A percentile compares a stretch with the other conserved stretches of the same genome.
Evolutionary conservation across 164 flowering plant species (phyloP).

Genomic region (Paratinospora sagittata): DNA sequence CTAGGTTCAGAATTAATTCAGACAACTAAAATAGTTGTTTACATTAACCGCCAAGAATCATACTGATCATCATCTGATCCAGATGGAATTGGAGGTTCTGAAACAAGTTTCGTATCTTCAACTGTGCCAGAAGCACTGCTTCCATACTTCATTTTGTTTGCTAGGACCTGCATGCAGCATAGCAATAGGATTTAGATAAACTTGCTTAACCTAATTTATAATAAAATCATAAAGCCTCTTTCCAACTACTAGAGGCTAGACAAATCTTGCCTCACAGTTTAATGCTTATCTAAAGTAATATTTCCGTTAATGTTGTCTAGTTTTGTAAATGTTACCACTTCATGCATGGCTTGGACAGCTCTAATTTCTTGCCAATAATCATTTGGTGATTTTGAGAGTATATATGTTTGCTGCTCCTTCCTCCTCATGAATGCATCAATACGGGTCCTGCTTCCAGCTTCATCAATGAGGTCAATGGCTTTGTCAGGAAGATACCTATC

Average conservation of each 20-base stretch:
- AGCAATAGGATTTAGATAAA: background rate
- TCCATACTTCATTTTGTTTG: constrained; percentile 37
- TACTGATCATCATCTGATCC: constrained; percentile 45
- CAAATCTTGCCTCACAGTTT: background rate
- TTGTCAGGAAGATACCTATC: constrained; percentile 90
- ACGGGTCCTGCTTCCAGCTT: constrained; percentile 86
- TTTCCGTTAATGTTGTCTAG: background rate
- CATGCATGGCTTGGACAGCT: constrained; percentile 75
- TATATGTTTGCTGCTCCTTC: constrained; percentile 42
- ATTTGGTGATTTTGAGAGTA: constrained; percentile 60
- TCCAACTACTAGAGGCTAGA: background rate
- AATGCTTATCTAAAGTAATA: background rate
- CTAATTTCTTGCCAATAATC: constrained; percentile 89
- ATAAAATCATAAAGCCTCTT: background rate
- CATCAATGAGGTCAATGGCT: constrained; percentile 93
- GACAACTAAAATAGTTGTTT: background rate
- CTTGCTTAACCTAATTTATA: constrained; percentile 2
- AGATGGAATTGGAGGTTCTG: constrained; percentile 30
- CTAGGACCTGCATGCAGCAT: constrained; percentile 32
- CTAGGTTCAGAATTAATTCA: background rate
- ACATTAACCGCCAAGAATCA: constrained; percentile 19
- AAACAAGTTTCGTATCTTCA: constrained; percentile 22
- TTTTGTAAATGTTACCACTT: constrained; percentile 40
- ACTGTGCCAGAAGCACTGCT: constrained; percentile 24
- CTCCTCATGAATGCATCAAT: constrained; percentile 56